Evolutionary conservation across 2,329 filamentous ascomycete species (phyloP), one percentile per base, ranked within the genome.

Genomic region (Cryphonectria japonica): DNA sequence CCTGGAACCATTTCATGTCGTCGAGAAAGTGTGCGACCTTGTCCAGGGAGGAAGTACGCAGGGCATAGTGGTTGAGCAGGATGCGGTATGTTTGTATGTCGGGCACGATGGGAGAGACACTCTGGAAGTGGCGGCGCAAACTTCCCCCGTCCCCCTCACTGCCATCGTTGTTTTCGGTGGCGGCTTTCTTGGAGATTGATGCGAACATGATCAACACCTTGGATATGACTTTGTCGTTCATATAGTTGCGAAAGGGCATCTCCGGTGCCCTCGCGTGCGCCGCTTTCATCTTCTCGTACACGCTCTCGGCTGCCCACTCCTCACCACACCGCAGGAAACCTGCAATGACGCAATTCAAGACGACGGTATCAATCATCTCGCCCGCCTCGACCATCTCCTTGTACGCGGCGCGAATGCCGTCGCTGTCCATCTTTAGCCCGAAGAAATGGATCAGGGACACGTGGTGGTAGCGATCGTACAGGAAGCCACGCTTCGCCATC

Each of bases 331-430:
- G 86, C 60, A 98, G 85, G 29, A 98, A 86, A 1, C 94, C 91
- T 0, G 90, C 86, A 73, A 98, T 93, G 76, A 98, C 90, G 75
- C 92, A 93, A 78, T 98, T 98, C 79, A 98, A 85, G 19, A 94
- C 92, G 2, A 92, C 86, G 0, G 93, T 95, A 79, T 98, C 95
- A 69, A 99, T 90, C 73, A 98, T 90, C 79, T 98, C 93, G 46
- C 94, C 94, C 0, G 90, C 88, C 52, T 92, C 84, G n/a, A 98
- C 92, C 80, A 97, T 92, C 32, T 94, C 90, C 73, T 87, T 88
- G 80, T 98, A 99, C 0, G 93, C 91, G 43, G 87, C 87, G 61
- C 94, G 87, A 32, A 97, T 89, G 3, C 89, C 93, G 72, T 90
- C 87, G 2, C 91, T 90, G 78, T 98, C 92, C 72, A 88, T 83